Base-by-base conservation (phyloP, 2,329 filamentous ascomycete species). In the Cordyceps sp. region DNA sequence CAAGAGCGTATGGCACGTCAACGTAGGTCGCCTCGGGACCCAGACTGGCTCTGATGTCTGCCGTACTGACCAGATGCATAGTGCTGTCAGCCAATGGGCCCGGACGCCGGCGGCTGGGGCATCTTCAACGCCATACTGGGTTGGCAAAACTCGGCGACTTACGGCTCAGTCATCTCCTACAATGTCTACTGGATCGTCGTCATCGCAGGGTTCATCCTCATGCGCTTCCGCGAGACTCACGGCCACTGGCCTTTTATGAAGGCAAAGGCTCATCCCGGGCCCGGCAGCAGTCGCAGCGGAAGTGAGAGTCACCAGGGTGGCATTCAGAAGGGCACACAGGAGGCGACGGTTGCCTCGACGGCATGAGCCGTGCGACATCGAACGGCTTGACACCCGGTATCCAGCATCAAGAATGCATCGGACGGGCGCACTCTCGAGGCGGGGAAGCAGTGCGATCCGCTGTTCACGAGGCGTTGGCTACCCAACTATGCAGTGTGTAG, bases 81-180 rank as follows among this genome's bases (percentile, higher is more conserved):
- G 73, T 92, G 81, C 60, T 90, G 82, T 51, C 86, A 71, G 44
- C 78, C 83, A 0, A 58, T 73, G 32, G 54, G 76, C 25, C 75
- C 82, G 39, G 78, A 79, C 19, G 78, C 78, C 30, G 74, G 77
- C 24, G 81, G 79, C 28, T 93, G 83, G 84, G 82, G 81, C 34
- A 73, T 93, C 41, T 84, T 93, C 63, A 88, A 92, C 45, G 74
- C 81, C 36, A 64, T 93, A 33, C 63, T 93, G 10, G 84, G 85
- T 36, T 93, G 85, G 85, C 70, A 74, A 38, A 93, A 93, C 58
- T 83, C 79, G 10, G 85, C 81, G 5, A 92, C 84, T 2, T 85
- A 88, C 45, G 83, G 84, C 32, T 86, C 81, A 1, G 78, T 93
- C 40, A 73, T 93, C 39, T 75, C 79, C 2, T 93, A 93, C 59